Base-by-base conservation (phyloP, 345 rosid species). In the Physaria fendleri region DNA sequence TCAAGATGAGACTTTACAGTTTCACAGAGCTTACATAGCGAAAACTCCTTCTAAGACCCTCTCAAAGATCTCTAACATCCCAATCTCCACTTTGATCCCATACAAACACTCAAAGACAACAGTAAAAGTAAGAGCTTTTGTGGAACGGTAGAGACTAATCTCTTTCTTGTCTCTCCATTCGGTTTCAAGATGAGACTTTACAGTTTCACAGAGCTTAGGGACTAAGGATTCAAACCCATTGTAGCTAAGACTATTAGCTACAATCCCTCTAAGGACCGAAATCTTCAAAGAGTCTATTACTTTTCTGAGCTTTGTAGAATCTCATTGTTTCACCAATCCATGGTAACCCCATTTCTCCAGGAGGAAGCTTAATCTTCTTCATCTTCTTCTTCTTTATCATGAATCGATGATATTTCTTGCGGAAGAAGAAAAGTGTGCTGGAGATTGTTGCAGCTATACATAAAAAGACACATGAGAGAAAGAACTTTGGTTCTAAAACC, bases 321-420 rank as follows among this genome's bases (percentile, higher is more conserved):
- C 81, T 81, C 70, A 81, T 63, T 15, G 95, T 87, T 72, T 84
- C 95, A 0, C 95, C 95, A 1, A 84, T 58, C 81, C 79, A 77
- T 5, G 91, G 95, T 30, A 80, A 54, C 18, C 91, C 86, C 83
- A 84, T 68, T 18, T 79, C 61, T 8, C 91, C 88, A 6, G 87
- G 91, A 22, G 88, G 91, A 12, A 84, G 88, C 40, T 70, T n/a
- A n/a, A n/a, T 76, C 48, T 24, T 69, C 65, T 66, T 70, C 37
- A 24, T 39, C 5, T 22, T 57, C 8, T 16, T 38, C 17, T 44
- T 62, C 64, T 46, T 63, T 17, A 46, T 9, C 18, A 32, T 14
- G 57, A 63, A 65, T 34, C 0, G 14, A 13, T 27, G 17, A 17
- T 49, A 53, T 49, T 66, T 69, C 71, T 50, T 73, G 59, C 22